phyloP scores from a whole-genome alignment of 2,329 filamentous ascomycete genomes.

The Pseudogymnoascus sp. region DNA sequence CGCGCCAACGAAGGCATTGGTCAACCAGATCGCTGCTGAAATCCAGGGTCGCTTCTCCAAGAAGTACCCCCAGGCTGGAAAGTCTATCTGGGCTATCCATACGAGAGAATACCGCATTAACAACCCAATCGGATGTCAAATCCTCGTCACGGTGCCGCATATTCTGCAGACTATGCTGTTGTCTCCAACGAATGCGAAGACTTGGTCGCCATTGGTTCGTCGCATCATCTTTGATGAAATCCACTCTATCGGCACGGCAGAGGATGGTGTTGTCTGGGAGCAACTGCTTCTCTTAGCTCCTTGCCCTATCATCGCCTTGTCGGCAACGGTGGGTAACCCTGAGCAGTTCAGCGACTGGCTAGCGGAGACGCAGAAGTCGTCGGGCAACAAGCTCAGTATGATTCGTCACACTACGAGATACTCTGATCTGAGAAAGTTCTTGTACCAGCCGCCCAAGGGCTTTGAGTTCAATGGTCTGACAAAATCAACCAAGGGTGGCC shows the following conservation, averaged over 20 bases:
- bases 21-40: constrained; percentile 77
- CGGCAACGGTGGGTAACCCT: constrained; percentile 72
- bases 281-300: constrained; percentile 66
- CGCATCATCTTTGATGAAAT: constrained; percentile 79
- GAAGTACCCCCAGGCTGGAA: constrained; percentile 44
- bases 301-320: constrained; percentile 71
- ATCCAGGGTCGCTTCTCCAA: constrained; percentile 69
- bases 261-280: constrained; percentile 72
- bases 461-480: constrained; percentile 28
- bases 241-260: constrained; percentile 68
- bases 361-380: constrained; percentile 50
- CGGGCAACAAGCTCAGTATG: constrained; percentile 57
- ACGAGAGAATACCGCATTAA: constrained; percentile 70
- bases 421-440: constrained; percentile 69
- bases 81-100: constrained; percentile 71
- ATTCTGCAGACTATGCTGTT: constrained; percentile 73
- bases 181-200: constrained; percentile 51
- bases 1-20: constrained; percentile 71
- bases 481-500: constrained; percentile 26
- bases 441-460: constrained; percentile 47
- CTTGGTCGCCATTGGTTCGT: constrained; percentile 60
- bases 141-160: constrained; percentile 70
- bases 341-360: constrained; percentile 64
- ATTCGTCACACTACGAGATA: constrained; percentile 62
- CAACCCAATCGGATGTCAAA: constrained; percentile 62